Conservation (phyloP, 2,329 filamentous ascomycete genomes). For the Xylaria sp. region DNA sequence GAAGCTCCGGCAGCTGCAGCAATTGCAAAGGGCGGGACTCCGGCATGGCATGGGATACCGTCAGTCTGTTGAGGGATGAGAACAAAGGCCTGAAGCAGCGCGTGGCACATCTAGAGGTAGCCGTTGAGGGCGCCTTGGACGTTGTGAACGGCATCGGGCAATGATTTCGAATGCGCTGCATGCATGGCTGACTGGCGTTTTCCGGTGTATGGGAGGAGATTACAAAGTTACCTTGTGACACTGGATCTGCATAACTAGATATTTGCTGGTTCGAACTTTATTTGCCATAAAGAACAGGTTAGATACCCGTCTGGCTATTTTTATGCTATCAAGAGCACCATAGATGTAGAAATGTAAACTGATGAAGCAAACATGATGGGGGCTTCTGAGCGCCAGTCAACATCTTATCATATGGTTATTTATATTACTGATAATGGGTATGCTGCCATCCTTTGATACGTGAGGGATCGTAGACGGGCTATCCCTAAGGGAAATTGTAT, state of each 20-base stretch:
- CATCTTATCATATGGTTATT: background rate
- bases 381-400: too few relatives aligned
- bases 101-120: conserved; percentile 61
- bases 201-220: background rate
- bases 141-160: conserved; percentile 59
- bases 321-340: background rate
- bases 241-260: conserved; percentile 9
- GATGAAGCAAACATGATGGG: background rate
- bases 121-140: conserved; percentile 64
- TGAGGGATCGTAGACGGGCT: background rate
- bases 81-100: conserved; percentile 63
- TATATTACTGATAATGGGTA: background rate
- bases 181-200: background rate
- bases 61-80: conserved; percentile 63
- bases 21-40: conserved; percentile 63
- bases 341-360: background rate
- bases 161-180: conserved; percentile 25
- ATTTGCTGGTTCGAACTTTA: conserved; percentile 1
- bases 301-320: background rate
- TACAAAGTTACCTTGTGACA: conserved; percentile 5
- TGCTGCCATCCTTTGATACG: background rate
- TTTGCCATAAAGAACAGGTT: background rate
- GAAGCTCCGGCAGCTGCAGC: conserved; percentile 43
- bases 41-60: conserved; percentile 67
- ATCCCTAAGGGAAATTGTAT: background rate